phyloP scores from a whole-genome alignment of 2,329 filamentous ascomycete species.

The Chrysoporthe puriensis region DNA sequence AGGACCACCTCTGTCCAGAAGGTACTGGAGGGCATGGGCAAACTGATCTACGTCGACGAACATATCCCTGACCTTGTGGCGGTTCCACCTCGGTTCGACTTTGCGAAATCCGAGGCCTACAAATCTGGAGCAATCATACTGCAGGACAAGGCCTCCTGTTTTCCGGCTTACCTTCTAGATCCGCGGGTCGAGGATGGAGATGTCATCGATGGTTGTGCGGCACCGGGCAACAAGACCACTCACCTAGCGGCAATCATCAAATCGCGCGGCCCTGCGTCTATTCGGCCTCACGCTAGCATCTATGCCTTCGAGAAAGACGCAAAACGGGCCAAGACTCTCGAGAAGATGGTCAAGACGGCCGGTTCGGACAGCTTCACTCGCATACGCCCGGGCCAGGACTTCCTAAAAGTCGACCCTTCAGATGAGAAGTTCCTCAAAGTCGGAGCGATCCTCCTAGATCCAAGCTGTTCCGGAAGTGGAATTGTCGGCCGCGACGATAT shows the following conservation, averaged over 20 bases:
- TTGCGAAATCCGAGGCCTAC: constrained; percentile 77
- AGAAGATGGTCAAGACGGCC: constrained; percentile 82
- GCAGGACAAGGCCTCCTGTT: constrained; percentile 96
- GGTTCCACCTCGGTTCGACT: constrained; percentile 70
- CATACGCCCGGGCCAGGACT: constrained; percentile 78
- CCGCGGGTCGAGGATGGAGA: constrained; percentile 69
- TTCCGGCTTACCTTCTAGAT: constrained; percentile 86
- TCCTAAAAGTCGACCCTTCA: constrained; percentile 72
- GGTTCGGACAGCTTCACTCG: constrained; percentile 69
- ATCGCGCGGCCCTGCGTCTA: constrained; percentile 42
- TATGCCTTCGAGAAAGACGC: constrained; percentile 81
- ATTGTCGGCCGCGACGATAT: constrained; percentile 88
- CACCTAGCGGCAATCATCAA: constrained; percentile 79
- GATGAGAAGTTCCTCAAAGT: constrained; percentile 68
- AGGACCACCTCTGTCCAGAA: constrained; percentile 59
- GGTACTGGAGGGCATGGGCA: constrained; percentile 52
- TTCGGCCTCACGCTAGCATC: constrained; percentile 50
- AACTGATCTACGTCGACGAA: constrained; percentile 71
- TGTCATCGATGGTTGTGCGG: constrained; percentile 90
- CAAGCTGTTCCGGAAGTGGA: constrained; percentile 93
- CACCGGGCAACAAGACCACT: constrained; percentile 96
- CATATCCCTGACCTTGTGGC: constrained; percentile 85
- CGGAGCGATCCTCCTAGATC: constrained; percentile 83
- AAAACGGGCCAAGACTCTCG: constrained; percentile 71
- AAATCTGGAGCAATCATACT: constrained; percentile 78